phyloP scores from a whole-genome alignment of 352 stramenopile species.

The Stramenopiles sp. region DNA sequence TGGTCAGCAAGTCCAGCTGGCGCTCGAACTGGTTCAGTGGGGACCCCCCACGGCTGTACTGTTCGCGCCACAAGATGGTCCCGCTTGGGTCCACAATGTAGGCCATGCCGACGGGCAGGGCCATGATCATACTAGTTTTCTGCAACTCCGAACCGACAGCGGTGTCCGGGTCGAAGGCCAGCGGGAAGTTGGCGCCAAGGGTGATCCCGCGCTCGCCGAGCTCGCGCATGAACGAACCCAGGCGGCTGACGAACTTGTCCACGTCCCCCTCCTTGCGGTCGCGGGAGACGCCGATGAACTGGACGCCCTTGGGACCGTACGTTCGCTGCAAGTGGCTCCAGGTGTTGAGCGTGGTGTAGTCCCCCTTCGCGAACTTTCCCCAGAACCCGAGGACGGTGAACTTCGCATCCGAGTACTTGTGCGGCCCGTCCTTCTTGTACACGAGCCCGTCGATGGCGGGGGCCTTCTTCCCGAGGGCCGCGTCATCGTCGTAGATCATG shows the following conservation, averaged over 20 bases:
- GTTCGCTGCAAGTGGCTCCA: slow-evolving; percentile 1
- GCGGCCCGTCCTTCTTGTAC: not conserved
- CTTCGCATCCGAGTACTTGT: not conserved
- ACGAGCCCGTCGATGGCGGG: not conserved
- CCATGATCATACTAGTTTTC: not conserved
- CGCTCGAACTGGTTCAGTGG: not conserved
- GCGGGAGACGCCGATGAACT: slow-evolving; percentile 7
- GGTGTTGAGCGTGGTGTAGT: not conserved
- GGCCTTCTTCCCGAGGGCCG: not conserved
- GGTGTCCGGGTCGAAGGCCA: slow-evolving; percentile 6
- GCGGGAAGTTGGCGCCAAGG: not conserved
- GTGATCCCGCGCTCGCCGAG: slow-evolving; percentile 8
- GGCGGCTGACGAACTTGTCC: not conserved
- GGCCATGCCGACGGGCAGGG: not conserved
- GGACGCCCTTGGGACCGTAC: not conserved
- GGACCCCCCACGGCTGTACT: not conserved
- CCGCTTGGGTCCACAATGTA: not conserved
- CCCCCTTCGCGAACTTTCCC: slow-evolving; percentile 9
- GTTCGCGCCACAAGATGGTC: not conserved
- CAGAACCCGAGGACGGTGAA: slow-evolving; percentile 6
- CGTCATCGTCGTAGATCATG: not conserved
- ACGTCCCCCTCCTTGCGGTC: slow-evolving; percentile 7
- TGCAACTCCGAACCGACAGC: not conserved
- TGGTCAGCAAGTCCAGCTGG: not conserved
- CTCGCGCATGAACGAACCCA: slow-evolving; percentile 8